Base-by-base conservation (phyloP, 192 early-diverging fungal genomes). In the Chytriomyces hyalinus region DNA sequence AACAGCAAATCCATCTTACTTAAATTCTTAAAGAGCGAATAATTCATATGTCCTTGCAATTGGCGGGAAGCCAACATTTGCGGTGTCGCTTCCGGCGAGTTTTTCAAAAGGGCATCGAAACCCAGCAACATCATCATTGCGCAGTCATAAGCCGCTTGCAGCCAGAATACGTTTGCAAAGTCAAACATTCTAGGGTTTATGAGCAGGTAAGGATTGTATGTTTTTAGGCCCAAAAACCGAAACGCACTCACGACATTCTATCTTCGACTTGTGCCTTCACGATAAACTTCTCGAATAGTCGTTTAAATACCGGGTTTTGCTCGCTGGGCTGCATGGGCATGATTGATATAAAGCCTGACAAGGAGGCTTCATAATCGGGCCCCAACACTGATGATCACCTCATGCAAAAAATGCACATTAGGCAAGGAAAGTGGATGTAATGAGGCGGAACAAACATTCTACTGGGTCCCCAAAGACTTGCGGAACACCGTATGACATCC, bases 41-140 rank as follows among this genome's bases (percentile, higher is more conserved):
- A 73, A 26, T 73, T 73, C 71, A 73, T 73, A 11, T 22, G 10
- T 15, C 20, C n/a, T 45, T 62, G 59, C 43, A 73, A 49, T 62
- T 62, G 7, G 10, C 71, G 7, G 6, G 20, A 20, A 15, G 53
- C 28, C 24, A 73, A 28, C 60, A 62, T 60, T 15, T 62, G 36
- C 46, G n/a, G 15, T 28, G 71, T 61, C 6, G 15, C 45, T 5
- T 13, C 8, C 17, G 8, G 6, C 15, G 60, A 62, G 28, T 13
- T 22, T 47, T 62, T 61, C 13, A 73, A 48, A 22, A 62, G 71
- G 15, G n/a, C 13, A 51, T 70, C 68, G 26, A 70, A 70, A 10
- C 68, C 68, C 4, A 70, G 10, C 10, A 53, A 5, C 68, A 70
- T 70, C 47, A 53, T 70, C 49, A 53, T 53, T 17, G 7, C 51